Percentiles rank a stretch among this genome's conserved stretches.
phyloP scores from a whole-genome alignment of 257 asterid species.

The Solanum etuberosum region DNA sequence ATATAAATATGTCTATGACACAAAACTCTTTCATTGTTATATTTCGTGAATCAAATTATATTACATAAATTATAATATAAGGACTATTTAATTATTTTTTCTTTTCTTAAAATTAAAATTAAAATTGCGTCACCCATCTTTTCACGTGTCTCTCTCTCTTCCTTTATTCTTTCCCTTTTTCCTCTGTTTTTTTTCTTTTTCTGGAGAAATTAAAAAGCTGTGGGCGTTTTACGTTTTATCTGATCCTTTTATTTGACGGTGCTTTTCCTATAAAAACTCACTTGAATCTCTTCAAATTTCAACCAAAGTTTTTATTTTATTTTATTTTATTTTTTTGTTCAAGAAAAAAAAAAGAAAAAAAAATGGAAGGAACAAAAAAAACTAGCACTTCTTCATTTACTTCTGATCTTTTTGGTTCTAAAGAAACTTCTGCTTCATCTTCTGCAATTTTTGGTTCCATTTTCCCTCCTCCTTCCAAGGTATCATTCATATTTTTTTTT shows the following conservation, averaged over 20 bases:
- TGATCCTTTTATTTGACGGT: slow-evolving; percentile 34
- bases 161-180: not conserved
- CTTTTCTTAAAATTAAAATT: not conserved
- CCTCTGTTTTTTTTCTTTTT: not conserved
- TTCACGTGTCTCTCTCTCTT: slow-evolving; percentile 37
- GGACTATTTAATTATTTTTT: not conserved
- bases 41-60: no score
- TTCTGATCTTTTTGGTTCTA: slow-evolving; percentile 84
- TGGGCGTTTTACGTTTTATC: slow-evolving; percentile 26
- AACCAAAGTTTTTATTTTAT: slow-evolving; percentile 1
- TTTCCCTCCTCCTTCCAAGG: slow-evolving; percentile 60
- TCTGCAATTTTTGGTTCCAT: slow-evolving; percentile 54
- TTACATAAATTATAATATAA: no score
- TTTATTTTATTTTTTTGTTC: not conserved
- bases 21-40: no score
- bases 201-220: slow-evolving; percentile 12
- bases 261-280: slow-evolving; percentile 35
- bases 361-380: slow-evolving; percentile 64
- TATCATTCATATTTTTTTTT: not conserved
- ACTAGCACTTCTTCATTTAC: slow-evolving; percentile 61
- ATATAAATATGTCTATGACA: no score
- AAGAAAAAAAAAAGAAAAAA: not conserved
- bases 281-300: slow-evolving; percentile 1
- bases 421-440: slow-evolving; percentile 36
- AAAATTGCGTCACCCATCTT: slow-evolving; percentile 3